Evolutionary conservation across 768 basidiomycete genomes (phyloP).

Genomic region (Lactarius akahatsu): DNA sequence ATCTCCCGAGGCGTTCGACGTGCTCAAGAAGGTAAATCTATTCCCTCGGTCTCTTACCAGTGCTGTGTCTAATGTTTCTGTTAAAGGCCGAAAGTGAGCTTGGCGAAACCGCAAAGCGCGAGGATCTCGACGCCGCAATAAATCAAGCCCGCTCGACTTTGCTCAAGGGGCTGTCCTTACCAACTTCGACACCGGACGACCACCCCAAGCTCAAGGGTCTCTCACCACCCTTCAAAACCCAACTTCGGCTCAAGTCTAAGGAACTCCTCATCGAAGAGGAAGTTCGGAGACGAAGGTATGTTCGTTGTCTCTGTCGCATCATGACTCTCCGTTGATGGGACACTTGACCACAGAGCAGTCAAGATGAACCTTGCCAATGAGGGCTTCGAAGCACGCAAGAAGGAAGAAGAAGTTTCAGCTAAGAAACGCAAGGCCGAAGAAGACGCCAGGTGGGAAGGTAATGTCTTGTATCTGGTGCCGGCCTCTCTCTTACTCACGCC

Average conservation of each 20-base stretch:
- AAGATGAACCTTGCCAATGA: constrained; percentile 93
- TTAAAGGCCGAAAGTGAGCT: constrained; percentile 80
- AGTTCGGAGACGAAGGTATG: constrained; percentile 77
- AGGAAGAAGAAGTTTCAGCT: constrained; percentile 76
- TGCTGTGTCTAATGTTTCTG: constrained; percentile 2
- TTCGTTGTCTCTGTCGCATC: constrained; percentile 16
- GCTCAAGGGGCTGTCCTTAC: constrained; percentile 62
- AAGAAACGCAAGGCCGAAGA: constrained; percentile 88
- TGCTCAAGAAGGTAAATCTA: constrained; percentile 78
- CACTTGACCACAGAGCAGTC: constrained; percentile 57
- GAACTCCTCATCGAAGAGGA: constrained; percentile 90
- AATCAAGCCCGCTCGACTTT: constrained; percentile 68
- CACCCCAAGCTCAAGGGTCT: constrained; percentile 55
- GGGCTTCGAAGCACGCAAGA: constrained; percentile 89
- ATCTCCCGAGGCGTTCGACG: constrained; percentile 90
- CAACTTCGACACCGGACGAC: constrained; percentile 55
- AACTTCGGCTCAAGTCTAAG: constrained; percentile 70
- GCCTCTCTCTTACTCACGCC: constrained; percentile 3
- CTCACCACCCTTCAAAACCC: constrained; percentile 64
- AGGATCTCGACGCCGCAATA: constrained; percentile 78
- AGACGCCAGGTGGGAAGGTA: constrained; percentile 88
- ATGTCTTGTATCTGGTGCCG: constrained; percentile 22
- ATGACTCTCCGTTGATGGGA: constrained; percentile 3
- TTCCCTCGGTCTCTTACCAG: not conserved
- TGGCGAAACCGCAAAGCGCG: constrained; percentile 73